These are phyloP conservation scores for Aspergillus incahuasiensis DNA, from an alignment of 495 filamentous ascomycete genomes.

Conservation along the genomic window DNA sequence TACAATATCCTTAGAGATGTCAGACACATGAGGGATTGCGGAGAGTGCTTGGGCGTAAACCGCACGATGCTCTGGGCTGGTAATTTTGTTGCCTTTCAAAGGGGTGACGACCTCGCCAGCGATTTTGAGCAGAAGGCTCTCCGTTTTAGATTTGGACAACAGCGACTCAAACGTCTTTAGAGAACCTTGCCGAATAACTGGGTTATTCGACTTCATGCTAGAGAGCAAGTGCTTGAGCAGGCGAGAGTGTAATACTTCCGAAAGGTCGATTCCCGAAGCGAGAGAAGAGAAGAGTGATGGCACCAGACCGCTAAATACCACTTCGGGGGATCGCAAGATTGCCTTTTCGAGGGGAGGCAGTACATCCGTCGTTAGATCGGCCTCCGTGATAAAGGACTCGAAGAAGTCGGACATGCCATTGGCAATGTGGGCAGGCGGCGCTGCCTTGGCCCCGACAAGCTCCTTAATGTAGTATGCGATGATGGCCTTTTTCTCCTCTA, in stretches of 20 bases:
- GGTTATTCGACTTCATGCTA: constrained; percentile 85
- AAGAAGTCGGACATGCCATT: constrained; percentile 81
- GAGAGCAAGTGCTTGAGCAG: constrained; percentile 80
- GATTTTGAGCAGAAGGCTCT: constrained; percentile 54
- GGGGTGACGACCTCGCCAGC: constrained; percentile 71
- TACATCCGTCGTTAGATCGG: constrained; percentile 71
- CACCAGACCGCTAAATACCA: constrained; percentile 74
- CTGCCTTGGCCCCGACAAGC: constrained; percentile 71
- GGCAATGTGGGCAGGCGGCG: constrained; percentile 67
- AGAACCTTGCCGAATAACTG: constrained; percentile 67
- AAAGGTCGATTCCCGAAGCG: constrained; percentile 67
- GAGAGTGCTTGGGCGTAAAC: constrained; percentile 74
- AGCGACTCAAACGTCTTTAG: constrained; percentile 66
- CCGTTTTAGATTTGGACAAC: constrained; percentile 51
- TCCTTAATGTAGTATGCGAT: constrained; percentile 80
- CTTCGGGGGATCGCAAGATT: constrained; percentile 82
- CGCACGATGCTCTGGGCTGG: constrained; percentile 74
- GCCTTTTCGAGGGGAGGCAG: constrained; percentile 82
- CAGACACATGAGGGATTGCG: constrained; percentile 50
- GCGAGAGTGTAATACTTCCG: constrained; percentile 60
- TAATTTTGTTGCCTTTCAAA: constrained; percentile 73
- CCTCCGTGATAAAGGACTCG: constrained; percentile 61
- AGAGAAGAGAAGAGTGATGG: constrained; percentile 64
- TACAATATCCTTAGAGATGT: constrained; percentile 61
- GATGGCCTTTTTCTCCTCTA: constrained; percentile 62